Base-by-base conservation (phyloP, 352 stramenopile species). In the Phytopythium litorale region DNA sequence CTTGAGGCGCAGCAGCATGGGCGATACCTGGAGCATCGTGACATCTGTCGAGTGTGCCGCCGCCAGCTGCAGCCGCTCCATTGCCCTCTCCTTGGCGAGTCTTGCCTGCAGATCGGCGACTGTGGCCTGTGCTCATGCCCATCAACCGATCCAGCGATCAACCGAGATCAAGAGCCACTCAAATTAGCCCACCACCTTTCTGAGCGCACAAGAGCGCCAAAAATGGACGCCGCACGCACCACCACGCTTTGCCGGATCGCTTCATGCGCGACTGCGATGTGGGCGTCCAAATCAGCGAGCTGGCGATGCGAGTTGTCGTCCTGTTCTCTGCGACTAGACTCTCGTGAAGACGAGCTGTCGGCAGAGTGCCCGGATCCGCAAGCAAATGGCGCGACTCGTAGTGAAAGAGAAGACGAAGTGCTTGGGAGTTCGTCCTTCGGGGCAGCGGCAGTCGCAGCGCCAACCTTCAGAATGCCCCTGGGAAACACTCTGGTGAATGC, bases 61-160 rank as follows among this genome's bases (percentile, higher is more conserved):
- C n/a, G 68, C 63, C n/a, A 77, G 54, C 56, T 88, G 84, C 62
- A 73, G 75, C 12, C 75, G 70, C 60, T 82, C 70, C 42, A 87
- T 56, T 38, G 60, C 57, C 28, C 65, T 60, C 18, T 66, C 68
- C 28, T 63, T 71, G 12, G 58, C 43, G 42, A 65, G 62, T 40
- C 66, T 73, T 16, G 62, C 25, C 38, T 70, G 69, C 9, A 76
- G 28, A 13, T 70, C 64, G 19, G 55, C 49, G 56, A 79, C 63
- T 12, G 69, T 69, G 56, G 57, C 25, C 73, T 81, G 30, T 25
- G 52, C 38, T 55, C 38, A n/a, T 35, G 28, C n/a, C 43, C 43
- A 49, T n/a, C 19, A 25, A 1, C 40, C 40, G 16, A 18, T 8
- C 40, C 16, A 23, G 18, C 43, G 9, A 51, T 4, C 45, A 23